Conservation (phyloP, 148 eudicot genomes). For the Selenicereus undatus region DNA sequence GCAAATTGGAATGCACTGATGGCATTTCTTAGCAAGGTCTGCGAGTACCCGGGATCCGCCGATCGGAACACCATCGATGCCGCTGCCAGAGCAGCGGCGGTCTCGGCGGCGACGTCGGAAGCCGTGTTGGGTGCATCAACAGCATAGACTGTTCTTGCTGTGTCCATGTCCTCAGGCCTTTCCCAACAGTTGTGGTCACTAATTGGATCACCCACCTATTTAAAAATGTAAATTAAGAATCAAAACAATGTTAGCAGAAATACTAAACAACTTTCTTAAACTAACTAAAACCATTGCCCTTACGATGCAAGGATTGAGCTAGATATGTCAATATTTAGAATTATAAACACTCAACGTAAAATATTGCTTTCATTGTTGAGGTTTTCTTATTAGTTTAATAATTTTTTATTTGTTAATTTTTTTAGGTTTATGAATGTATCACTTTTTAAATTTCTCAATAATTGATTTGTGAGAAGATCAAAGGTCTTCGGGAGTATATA, state of each 20-base stretch:
- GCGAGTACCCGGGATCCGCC: constrained; percentile 65
- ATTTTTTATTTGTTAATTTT: no score
- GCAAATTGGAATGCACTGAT: constrained; percentile 55
- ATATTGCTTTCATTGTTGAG: no score
- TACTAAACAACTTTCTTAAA: neutral
- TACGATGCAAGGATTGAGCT: no score
- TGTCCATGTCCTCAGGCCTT: constrained; percentile 98
- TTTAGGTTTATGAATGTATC: no score
- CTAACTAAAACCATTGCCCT: no score
- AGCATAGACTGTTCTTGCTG: constrained; percentile 60
- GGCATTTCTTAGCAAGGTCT: constrained; percentile 54
- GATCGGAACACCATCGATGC: constrained; percentile 78
- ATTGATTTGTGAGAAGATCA: no score
- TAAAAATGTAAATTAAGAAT: neutral
- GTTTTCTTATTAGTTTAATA: no score
- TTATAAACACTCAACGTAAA: no score
- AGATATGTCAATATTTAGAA: no score
- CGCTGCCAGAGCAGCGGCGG: constrained; percentile 92
- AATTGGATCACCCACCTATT: constrained; percentile 76
- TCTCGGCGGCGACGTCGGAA: constrained; percentile 93
- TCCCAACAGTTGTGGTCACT: constrained; percentile 93
- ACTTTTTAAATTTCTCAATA: no score
- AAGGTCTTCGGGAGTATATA: no score
- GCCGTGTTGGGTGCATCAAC: constrained; percentile 85
- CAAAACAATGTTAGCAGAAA: neutral